Conservation (phyloP, 2,329 filamentous ascomycete species). For the Aureobasidium mangrovei region DNA sequence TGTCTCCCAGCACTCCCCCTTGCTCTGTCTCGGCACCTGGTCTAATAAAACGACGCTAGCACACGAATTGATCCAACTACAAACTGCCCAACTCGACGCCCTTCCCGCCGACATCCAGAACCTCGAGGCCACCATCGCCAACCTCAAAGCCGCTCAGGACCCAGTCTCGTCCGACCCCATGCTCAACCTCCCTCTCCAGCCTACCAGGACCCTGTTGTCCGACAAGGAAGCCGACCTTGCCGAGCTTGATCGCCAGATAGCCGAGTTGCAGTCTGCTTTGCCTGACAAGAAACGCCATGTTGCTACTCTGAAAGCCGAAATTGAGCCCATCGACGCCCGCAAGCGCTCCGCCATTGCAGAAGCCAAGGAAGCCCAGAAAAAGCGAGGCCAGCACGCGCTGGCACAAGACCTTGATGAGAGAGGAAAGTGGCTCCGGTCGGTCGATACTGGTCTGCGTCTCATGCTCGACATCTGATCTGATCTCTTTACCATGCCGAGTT, state of each 20-base stretch:
- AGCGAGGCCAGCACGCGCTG: conserved; percentile 52
- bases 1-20: not conserved
- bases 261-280: conserved; percentile 48
- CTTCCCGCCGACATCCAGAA: conserved; percentile 45
- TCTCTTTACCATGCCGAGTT: not conserved
- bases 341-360: conserved; percentile 56
- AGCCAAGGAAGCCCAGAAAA: conserved; percentile 60
- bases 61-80: conserved; percentile 46
- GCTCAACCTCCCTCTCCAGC: conserved; percentile 35
- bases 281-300: conserved; percentile 59
- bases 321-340: conserved; percentile 59
- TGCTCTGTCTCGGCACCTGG: not conserved
- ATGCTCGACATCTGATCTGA: conserved; percentile 48
- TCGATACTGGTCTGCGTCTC: conserved; percentile 53
- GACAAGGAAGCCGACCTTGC: conserved; percentile 34
- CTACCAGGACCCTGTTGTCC: conserved; percentile 33
- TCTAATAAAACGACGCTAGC: conserved; percentile 26
- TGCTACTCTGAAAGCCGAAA: conserved; percentile 57
- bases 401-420: conserved; percentile 67
- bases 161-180: conserved; percentile 31
- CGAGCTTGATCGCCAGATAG: conserved; percentile 35
- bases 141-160: conserved; percentile 33
- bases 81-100: conserved; percentile 41
- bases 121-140: conserved; percentile 42
- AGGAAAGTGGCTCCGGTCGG: conserved; percentile 64